Evolutionary conservation across 441 rosid genomes (phyloP).

Genomic region (Corymbia citriodora): DNA sequence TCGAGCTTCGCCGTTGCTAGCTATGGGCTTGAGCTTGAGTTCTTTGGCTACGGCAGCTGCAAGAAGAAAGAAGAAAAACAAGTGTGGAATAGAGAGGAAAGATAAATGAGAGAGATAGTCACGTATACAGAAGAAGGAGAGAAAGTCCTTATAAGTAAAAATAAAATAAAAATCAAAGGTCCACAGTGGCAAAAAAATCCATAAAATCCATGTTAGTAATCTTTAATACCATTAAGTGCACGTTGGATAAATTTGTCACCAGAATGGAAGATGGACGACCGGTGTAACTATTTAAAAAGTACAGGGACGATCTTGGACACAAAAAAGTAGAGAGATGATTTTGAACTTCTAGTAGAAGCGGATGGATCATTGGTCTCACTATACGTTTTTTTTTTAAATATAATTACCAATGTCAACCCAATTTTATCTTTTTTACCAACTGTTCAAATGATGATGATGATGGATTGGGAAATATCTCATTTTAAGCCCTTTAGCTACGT

Average conservation of each 20-base stretch:
- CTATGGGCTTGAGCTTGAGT: too few relatives aligned
- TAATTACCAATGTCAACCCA: neutral
- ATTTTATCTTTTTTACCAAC: too few relatives aligned
- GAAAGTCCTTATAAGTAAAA: neutral
- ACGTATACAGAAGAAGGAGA: too few relatives aligned
- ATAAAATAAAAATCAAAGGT: neutral
- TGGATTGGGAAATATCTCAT: neutral
- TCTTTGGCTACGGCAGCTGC: too few relatives aligned
- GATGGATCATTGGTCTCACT: neutral
- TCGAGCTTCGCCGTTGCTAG: too few relatives aligned
- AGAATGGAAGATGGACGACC: neutral
- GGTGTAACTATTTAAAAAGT: neutral
- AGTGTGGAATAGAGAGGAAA: too few relatives aligned
- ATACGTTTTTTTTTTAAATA: neutral
- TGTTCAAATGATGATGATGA: too few relatives aligned
- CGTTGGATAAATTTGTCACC: neutral
- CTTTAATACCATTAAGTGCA: neutral
- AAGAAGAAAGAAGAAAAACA: too few relatives aligned
- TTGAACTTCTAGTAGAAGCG: neutral
- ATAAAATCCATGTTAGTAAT: neutral
- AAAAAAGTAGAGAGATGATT: neutral
- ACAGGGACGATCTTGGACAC: rapidly evolving
- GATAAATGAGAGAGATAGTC: too few relatives aligned
- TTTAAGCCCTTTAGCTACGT: neutral
- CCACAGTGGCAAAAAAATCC: neutral